Percentiles rank a stretch among this genome's conserved stretches.
Conservation (phyloP, 768 basidiomycete species). For the Brasilioporus rufonigricans region DNA sequence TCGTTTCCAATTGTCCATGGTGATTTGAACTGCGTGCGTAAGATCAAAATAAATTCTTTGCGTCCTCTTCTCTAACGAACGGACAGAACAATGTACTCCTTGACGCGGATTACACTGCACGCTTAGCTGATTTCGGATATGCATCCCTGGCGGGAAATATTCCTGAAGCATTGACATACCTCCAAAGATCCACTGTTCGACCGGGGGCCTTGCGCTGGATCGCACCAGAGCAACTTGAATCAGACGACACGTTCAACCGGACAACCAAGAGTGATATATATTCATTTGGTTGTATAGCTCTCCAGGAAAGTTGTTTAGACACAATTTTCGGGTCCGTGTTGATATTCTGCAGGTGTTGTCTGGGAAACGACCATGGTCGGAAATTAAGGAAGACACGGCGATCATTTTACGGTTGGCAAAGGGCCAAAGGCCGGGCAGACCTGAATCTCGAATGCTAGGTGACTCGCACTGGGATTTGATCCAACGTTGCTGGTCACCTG, state of each 20-base stretch:
- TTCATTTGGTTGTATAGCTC: constrained; percentile 28
- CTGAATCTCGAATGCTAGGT: background rate
- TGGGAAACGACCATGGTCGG: constrained; percentile 11
- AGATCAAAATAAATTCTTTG: background rate
- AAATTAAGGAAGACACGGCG: background rate
- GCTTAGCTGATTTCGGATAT: too few relatives aligned
- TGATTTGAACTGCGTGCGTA: constrained; percentile 19
- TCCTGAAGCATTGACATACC: too few relatives aligned
- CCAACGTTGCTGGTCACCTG: background rate
- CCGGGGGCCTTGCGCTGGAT: too few relatives aligned
- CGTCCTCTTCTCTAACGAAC: background rate
- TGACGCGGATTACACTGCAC: constrained; percentile 28
- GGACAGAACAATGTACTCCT: constrained; percentile 23
- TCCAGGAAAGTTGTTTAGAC: constrained; percentile 12
- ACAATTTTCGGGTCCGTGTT: background rate
- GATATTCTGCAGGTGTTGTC: constrained; percentile 3
- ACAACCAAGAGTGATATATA: constrained; percentile 16
- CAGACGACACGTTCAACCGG: background rate
- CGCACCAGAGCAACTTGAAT: background rate
- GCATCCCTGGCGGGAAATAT: constrained; percentile 25
- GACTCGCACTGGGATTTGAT: too few relatives aligned
- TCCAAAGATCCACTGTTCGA: too few relatives aligned
- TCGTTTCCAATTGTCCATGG: constrained; percentile 18
- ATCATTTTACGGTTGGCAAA: constrained; percentile 4
- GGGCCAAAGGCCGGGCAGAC: constrained; percentile 2